Evolutionary conservation across 2,329 filamentous ascomycete genomes (phyloP), one percentile per base, ranked within the genome.

Genomic region (Pseudomassariella vexata): DNA sequence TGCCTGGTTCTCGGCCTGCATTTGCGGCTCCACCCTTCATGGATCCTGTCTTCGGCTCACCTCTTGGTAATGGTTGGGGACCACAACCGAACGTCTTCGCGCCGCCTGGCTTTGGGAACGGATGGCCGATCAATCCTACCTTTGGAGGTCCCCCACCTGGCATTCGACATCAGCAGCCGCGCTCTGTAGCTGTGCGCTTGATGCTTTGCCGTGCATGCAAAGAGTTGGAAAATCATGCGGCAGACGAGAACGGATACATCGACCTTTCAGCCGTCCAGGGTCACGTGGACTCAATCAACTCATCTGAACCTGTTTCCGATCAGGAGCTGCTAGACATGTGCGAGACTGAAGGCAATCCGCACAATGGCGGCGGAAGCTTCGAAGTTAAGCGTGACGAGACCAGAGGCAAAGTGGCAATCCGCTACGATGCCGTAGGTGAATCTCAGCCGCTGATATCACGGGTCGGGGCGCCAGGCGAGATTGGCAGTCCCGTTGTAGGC

Each of bases 321-420:
- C 50, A 70, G 17, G 89, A 95, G 48, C 70, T 96, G 46, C 69
- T 90, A 23, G 79, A 85, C 36, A 82, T 94, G 37, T 92, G 85
- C 55, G 90, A 96, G 48, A 95, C 90, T 1, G 86, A 95, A 54
- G 92, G 92, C 36, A 94, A 83, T 48, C 55, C 66, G 3, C 77
- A 81, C 37, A 96, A 96, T 48, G 92, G 92, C 27, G 90, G 90
- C 26, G 92, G 92, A n/a, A 82, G 74, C 17, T 94, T 98, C 50
- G 78, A 84, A 20, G 70, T 84, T 41, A 73, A 71, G 39, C 67
- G 70, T 23, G 72, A 76, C 29, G 64, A 49, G 1, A 42, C 48
- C 18, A 41, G 48, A 17, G 60, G 56, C n/a, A 57, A 59, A 36
- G 52, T 56, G 22, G 46, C 47, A 6, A 68, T 82, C 31, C 66